phyloP scores from a whole-genome alignment of 2,329 filamentous ascomycete genomes.

The Epichloe uncinata region DNA sequence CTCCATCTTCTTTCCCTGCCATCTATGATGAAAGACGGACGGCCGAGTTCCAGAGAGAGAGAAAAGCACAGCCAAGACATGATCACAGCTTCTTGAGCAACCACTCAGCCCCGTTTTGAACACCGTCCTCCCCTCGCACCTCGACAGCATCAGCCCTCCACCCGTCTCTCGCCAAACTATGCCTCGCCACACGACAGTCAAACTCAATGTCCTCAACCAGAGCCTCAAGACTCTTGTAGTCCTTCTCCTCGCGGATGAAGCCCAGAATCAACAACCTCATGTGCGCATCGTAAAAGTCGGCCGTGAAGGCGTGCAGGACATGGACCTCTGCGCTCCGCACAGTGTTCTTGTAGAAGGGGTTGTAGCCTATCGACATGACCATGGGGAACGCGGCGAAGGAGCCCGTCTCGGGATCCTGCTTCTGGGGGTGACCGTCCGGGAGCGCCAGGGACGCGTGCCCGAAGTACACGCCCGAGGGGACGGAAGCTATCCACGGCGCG shows the following conservation, averaged over 20 bases:
- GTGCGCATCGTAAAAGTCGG: conserved; percentile 73
- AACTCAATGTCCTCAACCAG: conserved; percentile 78
- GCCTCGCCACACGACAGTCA: conserved; percentile 72
- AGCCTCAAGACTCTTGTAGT: conserved; percentile 74
- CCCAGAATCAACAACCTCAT: conserved; percentile 74
- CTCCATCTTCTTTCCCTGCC: background rate
- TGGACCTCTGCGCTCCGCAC: conserved; percentile 82
- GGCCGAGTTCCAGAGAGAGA: background rate
- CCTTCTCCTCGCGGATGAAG: conserved; percentile 77
- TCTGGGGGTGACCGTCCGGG: conserved; percentile 32
- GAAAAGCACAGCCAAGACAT: background rate
- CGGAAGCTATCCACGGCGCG: conserved; percentile 45
- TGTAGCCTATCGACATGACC: conserved; percentile 92
- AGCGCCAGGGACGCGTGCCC: conserved; percentile 71
- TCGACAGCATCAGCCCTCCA: conserved; percentile 35
- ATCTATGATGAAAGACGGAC: too few species aligned
- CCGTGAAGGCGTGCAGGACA: conserved; percentile 61
- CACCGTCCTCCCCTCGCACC: conserved; percentile 10
- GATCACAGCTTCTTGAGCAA: conserved; percentile 14
- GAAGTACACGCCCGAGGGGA: conserved; percentile 80
- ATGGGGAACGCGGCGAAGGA: conserved; percentile 54
- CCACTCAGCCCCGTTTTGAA: conserved; percentile 21
- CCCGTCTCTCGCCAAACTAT: conserved; percentile 52
- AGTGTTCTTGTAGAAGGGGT: conserved; percentile 92
- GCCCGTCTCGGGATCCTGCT: conserved; percentile 3